Conservation (phyloP, 2,329 filamentous ascomycete genomes). For the Kalmusia sp. region DNA sequence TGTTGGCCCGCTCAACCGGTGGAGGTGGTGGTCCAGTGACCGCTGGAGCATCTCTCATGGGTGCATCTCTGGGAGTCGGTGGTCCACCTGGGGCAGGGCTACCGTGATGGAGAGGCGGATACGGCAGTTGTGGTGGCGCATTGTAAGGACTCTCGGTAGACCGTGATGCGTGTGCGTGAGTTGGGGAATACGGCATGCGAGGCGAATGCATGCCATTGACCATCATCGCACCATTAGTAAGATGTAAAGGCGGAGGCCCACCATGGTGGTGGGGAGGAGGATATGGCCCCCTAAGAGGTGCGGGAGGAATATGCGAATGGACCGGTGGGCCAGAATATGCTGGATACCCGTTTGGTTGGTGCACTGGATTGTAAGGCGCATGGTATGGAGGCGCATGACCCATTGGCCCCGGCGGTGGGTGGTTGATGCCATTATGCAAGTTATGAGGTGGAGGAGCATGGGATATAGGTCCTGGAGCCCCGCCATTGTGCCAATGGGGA, state of each 20-base stretch:
- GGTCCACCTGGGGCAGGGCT: slow-evolving; percentile 42
- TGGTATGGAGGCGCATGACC: slow-evolving; percentile 41
- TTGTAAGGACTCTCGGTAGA: slow-evolving; percentile 45
- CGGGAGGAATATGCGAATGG: slow-evolving; percentile 36
- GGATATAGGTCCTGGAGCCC: slow-evolving; percentile 27
- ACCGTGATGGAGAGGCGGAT: slow-evolving; percentile 37
- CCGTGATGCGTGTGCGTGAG: slow-evolving; percentile 43
- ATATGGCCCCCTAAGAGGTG: slow-evolving; percentile 37
- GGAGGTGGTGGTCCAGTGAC: slow-evolving; percentile 15
- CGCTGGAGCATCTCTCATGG: slow-evolving; percentile 41
- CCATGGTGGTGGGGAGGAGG: slow-evolving; percentile 28
- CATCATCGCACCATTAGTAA: slow-evolving; percentile 39
- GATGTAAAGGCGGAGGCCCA: slow-evolving; percentile 40
- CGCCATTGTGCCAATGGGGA: slow-evolving; percentile 38
- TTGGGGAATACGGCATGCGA: slow-evolving; percentile 46
- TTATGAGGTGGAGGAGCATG: slow-evolving; percentile 30
- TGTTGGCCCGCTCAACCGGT: slow-evolving; percentile 38
- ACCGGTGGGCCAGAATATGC: slow-evolving; percentile 39
- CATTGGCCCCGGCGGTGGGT: slow-evolving; percentile 32
- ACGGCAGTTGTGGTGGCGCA: slow-evolving; percentile 34
- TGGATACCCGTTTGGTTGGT: slow-evolving; percentile 43
- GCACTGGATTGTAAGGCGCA: slow-evolving; percentile 35
- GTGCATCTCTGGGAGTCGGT: slow-evolving; percentile 41
- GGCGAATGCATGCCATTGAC: slow-evolving; percentile 49
- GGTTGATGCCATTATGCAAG: slow-evolving; percentile 41